These are phyloP conservation scores for Reutealis trisperma DNA, from an alignment of 345 rosid species.

Conservation along the genomic window DNA sequence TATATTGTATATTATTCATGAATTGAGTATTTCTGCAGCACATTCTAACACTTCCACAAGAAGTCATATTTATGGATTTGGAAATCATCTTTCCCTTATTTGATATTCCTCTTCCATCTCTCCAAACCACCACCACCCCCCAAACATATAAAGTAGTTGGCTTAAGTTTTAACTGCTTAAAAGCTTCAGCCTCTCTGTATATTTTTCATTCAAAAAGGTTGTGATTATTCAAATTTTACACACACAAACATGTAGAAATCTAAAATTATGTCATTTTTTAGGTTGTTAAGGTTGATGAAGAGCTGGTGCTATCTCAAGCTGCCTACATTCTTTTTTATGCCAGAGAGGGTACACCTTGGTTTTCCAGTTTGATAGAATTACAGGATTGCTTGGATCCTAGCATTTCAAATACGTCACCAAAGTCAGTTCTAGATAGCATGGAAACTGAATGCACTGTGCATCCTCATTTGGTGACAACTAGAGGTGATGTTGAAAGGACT, in stretches of 20 bases:
- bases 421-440: conserved; percentile 65
- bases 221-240: neutral
- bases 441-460: conserved; percentile 33
- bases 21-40: neutral
- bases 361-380: conserved; percentile 51
- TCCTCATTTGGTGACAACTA: conserved; percentile 28
- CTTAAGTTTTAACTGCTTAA: neutral
- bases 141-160: too few species aligned
- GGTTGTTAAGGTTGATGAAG: conserved; percentile 59
- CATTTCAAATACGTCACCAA: conserved; percentile 53
- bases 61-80: too few species aligned
- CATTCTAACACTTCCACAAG: neutral
- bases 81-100: neutral
- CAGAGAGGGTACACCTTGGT: conserved; percentile 71
- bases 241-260: neutral
- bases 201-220: neutral
- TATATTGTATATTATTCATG: neutral
- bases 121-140: too few species aligned
- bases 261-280: conserved; percentile 27
- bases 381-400: conserved; percentile 25
- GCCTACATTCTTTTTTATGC: conserved; percentile 87
- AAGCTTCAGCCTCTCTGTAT: neutral
- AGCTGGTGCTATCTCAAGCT: conserved; percentile 59
- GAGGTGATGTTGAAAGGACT: conserved; percentile 24
- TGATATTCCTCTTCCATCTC: neutral